Evolutionary conservation across 1,139 yeast species (phyloP).

Genomic region (Trichomonascaceae sp.): DNA sequence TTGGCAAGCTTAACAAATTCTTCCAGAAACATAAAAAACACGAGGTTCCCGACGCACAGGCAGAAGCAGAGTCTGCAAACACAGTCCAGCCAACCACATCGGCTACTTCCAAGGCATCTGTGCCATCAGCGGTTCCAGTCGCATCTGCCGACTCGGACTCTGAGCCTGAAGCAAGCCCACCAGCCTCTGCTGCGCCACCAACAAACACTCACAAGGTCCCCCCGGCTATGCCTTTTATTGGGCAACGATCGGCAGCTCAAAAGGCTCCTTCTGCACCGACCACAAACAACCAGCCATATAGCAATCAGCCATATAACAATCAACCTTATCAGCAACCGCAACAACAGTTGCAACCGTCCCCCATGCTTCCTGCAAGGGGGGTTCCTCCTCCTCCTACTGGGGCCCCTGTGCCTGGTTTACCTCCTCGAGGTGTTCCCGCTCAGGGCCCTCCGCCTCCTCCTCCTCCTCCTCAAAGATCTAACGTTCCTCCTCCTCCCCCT

Average conservation of each 20-base stretch:
- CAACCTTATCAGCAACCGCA: no score
- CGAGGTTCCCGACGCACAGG: not conserved
- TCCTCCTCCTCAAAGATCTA: conserved; percentile 25
- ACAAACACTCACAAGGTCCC: conserved; percentile 26
- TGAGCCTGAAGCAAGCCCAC: conserved; percentile 8
- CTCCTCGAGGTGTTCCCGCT: conserved; percentile 9
- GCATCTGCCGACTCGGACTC: conserved; percentile 11
- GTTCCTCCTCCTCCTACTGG: conserved; percentile 8
- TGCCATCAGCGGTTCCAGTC: conserved; percentile 10
- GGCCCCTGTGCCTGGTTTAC: conserved; percentile 11
- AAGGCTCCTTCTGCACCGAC: conserved; percentile 9
- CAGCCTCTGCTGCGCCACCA: conserved; percentile 27
- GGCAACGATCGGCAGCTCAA: conserved; percentile 13
- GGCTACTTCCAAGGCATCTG: conserved; percentile 10
- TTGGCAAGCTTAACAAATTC: conserved; percentile 22
- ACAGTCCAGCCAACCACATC: no score
- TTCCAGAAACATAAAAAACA: not conserved
- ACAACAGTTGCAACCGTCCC: not conserved
- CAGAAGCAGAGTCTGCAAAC: no score
- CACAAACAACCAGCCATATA: no score
- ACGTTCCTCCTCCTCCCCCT: conserved; percentile 24
- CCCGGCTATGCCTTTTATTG: conserved; percentile 23
- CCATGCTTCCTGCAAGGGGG: not conserved
- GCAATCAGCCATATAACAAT: no score
- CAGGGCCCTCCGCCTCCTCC: conserved; percentile 15